Evolutionary conservation across 2,329 filamentous ascomycete genomes (phyloP).

Genomic region (Catunica adiposa): DNA sequence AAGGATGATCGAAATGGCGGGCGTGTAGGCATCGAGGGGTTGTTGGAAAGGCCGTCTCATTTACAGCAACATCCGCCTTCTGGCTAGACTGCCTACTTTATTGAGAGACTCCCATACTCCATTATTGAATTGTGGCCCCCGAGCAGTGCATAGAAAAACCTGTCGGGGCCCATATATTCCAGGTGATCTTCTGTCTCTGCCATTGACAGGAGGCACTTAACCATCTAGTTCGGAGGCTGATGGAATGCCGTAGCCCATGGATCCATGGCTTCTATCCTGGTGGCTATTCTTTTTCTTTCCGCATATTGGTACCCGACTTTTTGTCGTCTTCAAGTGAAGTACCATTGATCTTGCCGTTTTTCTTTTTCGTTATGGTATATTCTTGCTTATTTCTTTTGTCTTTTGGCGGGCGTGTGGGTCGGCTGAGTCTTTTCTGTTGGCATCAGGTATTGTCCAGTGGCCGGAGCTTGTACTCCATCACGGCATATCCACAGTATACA

Average conservation of each 20-base stretch:
- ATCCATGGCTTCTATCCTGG: too few relatives aligned
- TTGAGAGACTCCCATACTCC: neutral
- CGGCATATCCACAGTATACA: neutral
- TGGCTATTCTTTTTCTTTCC: neutral
- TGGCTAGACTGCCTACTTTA: neutral
- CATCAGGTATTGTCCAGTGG: neutral
- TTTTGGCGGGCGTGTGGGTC: constrained; percentile 1
- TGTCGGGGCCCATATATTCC: too few relatives aligned
- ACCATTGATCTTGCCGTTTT: neutral
- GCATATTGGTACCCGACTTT: neutral
- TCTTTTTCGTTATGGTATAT: neutral
- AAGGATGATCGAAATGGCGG: constrained; percentile 32
- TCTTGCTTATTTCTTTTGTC: neutral
- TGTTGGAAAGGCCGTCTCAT: constrained; percentile 39
- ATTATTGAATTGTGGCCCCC: neutral
- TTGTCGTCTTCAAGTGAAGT: neutral
- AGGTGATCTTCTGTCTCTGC: too few relatives aligned
- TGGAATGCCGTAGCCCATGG: too few relatives aligned
- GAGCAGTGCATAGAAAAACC: too few relatives aligned
- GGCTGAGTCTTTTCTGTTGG: neutral
- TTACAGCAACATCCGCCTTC: constrained; percentile 18
- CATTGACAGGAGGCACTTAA: neutral
- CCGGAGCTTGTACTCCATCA: neutral
- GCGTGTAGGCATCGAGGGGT: constrained; percentile 43
- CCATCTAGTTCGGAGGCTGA: neutral